Percentiles rank a stretch among this genome's conserved stretches.
phyloP scores from a whole-genome alignment of 2,329 filamentous ascomycete species.

The Apiospora saccharicola region DNA sequence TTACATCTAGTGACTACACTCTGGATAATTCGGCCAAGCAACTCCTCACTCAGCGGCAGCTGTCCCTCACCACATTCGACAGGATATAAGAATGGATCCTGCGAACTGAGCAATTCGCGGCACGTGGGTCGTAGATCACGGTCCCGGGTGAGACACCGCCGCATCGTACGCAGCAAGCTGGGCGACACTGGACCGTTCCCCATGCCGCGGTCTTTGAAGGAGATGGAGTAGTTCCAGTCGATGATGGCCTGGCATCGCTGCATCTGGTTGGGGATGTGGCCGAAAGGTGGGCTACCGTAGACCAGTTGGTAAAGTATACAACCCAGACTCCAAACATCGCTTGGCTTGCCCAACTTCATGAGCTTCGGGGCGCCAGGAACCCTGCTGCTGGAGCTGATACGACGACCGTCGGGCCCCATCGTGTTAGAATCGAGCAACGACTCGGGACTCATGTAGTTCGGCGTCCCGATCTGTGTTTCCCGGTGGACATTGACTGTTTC shows the following conservation, averaged over 20 bases:
- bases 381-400: conserved; percentile 40
- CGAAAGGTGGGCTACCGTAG: conserved; percentile 95
- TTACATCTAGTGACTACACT: conserved; percentile 67
- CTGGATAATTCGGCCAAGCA: conserved; percentile 68
- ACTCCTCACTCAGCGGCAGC: conserved; percentile 68
- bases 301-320: conserved; percentile 99
- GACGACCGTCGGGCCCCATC: conserved; percentile 49
- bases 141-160: conserved; percentile 68
- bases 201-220: conserved; percentile 74
- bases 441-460: conserved; percentile 99
- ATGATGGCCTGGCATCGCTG: conserved; percentile 87
- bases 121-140: conserved; percentile 69
- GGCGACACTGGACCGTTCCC: conserved; percentile 69
- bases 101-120: conserved; percentile 64
- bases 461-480: conserved; percentile 92
- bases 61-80: conserved; percentile 61
- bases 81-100: conserved; percentile 71
- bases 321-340: conserved; percentile 94
- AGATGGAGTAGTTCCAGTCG: conserved; percentile 76
- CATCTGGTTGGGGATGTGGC: conserved; percentile 87
- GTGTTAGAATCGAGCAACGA: conserved; percentile 85
- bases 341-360: conserved; percentile 95
- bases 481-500: conserved; percentile 97
- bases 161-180: conserved; percentile 67
- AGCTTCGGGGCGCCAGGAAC: conserved; percentile 61